These are phyloP conservation scores for Francoa sonchifolia DNA, from an alignment of 441 rosid genomes.

Conservation along the genomic window DNA sequence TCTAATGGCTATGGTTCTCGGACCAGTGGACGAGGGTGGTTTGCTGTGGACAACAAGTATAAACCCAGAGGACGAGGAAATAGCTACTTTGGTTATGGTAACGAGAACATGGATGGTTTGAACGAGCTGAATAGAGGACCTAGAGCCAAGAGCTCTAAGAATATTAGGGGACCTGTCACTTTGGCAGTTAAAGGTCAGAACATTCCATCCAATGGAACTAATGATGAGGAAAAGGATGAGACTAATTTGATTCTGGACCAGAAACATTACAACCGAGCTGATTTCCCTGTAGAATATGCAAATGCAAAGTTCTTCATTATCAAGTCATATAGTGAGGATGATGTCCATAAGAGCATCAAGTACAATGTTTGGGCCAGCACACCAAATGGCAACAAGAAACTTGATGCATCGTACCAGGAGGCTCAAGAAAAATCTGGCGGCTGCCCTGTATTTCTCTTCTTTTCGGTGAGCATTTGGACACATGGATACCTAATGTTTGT, in stretches of 20 bases:
- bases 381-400: conserved; percentile 86
- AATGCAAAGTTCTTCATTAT: conserved; percentile 76
- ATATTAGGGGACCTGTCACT: conserved; percentile 38
- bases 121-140: conserved; percentile 90
- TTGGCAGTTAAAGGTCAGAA: conserved; percentile 33
- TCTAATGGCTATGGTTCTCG: conserved; percentile 51
- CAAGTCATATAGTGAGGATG: conserved; percentile 93
- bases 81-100: conserved; percentile 43
- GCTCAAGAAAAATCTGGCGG: conserved; percentile 54
- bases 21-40: conserved; percentile 54
- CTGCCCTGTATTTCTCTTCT: conserved; percentile 70
- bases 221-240: conserved; percentile 34
- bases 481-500: not conserved
- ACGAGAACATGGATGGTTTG: conserved; percentile 57
- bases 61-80: conserved; percentile 59
- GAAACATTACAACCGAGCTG: conserved; percentile 53
- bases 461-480: conserved; percentile 54
- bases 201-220: conserved; percentile 20
- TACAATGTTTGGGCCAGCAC: conserved; percentile 95
- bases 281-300: conserved; percentile 45
- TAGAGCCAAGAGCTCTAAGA: conserved; percentile 59
- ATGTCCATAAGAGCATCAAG: conserved; percentile 83
- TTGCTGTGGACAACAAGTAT: conserved; percentile 41
- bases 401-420: conserved; percentile 77
- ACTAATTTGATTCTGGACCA: conserved; percentile 27